Percentiles rank a stretch among this genome's conserved stretches.
Conservation (phyloP, 2,329 filamentous ascomycete genomes). For the Nemania abortiva region DNA sequence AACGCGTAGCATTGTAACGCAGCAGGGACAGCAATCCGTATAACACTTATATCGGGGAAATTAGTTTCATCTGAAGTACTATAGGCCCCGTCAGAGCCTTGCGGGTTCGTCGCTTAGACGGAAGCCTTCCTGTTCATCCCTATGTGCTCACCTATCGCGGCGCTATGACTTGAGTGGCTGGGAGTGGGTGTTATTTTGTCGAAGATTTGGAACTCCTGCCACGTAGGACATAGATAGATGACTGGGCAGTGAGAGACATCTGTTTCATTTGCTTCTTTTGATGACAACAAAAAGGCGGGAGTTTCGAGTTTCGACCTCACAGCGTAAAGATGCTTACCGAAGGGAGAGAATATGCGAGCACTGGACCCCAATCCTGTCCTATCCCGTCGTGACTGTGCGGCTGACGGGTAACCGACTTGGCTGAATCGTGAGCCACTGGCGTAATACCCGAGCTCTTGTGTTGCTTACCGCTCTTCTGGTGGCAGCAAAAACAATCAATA, state of each 20-base stretch:
- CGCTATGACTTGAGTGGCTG: neutral
- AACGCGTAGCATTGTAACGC: constrained; percentile 11
- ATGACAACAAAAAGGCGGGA: neutral
- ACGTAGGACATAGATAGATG: constrained; percentile 20
- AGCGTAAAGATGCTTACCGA: neutral
- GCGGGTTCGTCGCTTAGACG: constrained; percentile 18
- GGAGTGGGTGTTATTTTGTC: neutral
- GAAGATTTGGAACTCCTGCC: constrained; percentile 16
- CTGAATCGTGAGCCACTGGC: constrained; percentile 14
- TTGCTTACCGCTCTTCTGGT: constrained; percentile 27
- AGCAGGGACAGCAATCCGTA: constrained; percentile 9
- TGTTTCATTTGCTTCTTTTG: constrained; percentile 4
- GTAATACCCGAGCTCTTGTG: constrained; percentile 16
- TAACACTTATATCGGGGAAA: constrained; percentile 23
- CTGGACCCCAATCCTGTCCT: neutral
- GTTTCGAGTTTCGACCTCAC: neutral
- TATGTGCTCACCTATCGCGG: constrained; percentile 4
- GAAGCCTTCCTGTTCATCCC: constrained; percentile 20
- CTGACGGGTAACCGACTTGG: constrained; percentile 15
- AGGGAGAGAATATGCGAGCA: neutral
- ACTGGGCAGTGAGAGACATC: neutral
- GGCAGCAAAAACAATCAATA: constrained; percentile 8
- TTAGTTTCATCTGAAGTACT: constrained; percentile 6
- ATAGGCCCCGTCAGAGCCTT: constrained; percentile 11
- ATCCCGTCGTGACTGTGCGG: constrained; percentile 18